These are phyloP conservation scores for Euphorbia schlechtendalii DNA, from an alignment of 441 rosid genomes.

Conservation along the genomic window DNA sequence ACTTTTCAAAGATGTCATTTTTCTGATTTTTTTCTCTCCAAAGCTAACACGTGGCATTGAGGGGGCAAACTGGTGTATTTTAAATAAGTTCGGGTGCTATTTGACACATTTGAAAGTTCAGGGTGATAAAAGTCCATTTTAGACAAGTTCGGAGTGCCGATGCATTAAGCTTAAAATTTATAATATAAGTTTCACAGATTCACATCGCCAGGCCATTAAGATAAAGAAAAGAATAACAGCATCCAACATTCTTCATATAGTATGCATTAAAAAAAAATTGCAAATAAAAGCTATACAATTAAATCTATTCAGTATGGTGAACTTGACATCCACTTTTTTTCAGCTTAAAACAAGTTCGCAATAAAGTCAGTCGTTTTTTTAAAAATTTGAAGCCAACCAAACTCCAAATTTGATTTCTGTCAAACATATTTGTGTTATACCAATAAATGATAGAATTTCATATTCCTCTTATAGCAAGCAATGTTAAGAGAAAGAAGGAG, in stretches of 20 bases:
- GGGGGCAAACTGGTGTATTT: too few species aligned
- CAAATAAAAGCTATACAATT: background rate
- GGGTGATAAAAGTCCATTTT: too few species aligned
- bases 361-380: background rate
- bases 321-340: background rate
- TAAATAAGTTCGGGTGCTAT: too few species aligned
- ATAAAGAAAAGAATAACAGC: background rate
- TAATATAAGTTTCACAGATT: too few species aligned
- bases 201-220: too few species aligned
- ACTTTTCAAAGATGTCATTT: too few species aligned
- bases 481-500: background rate
- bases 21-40: too few species aligned
- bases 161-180: too few species aligned
- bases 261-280: background rate
- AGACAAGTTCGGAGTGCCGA: too few species aligned
- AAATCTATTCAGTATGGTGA: background rate
- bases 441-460: background rate
- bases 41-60: too few species aligned
- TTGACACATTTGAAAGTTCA: too few species aligned
- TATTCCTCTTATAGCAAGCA: background rate
- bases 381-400: background rate
- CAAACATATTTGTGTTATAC: too few species aligned
- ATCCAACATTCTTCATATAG: background rate
- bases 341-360: background rate
- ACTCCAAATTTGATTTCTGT: background rate